Conservation (phyloP, 148 eudicot species). For the Chenopodium formosanum region DNA sequence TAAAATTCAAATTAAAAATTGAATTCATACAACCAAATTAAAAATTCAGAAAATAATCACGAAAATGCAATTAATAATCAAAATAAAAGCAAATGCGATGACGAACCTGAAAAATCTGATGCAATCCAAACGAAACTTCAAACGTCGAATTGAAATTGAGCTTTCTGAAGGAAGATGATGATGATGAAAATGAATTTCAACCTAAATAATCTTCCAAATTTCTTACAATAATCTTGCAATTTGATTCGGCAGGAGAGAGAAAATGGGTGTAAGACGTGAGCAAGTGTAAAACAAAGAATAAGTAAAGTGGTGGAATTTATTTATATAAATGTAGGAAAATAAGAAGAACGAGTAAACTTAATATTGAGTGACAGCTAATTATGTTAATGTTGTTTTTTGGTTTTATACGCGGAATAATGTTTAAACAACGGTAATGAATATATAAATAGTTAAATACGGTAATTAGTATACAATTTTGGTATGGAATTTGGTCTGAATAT, state of each 20-base stretch:
- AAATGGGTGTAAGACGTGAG: neutral
- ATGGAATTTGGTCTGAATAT: neutral
- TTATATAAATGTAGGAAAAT: neutral
- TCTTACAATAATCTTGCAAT: too few species aligned
- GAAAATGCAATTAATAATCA: neutral
- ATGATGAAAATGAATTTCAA: neutral
- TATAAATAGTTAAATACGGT: too few species aligned
- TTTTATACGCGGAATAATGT: neutral
- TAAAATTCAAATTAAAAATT: too few species aligned
- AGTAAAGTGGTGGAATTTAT: neutral
- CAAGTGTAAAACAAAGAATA: neutral
- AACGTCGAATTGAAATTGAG: neutral
- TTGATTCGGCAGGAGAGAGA: neutral
- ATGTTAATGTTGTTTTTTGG: neutral
- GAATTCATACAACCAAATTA: too few species aligned
- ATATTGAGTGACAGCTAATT: neutral
- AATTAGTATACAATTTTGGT: neutral
- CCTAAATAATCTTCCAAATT: too few species aligned
- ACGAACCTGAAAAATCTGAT: neutral
- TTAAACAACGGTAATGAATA: too few species aligned
- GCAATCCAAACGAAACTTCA: neutral
- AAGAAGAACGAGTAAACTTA: neutral
- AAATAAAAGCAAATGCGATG: neutral
- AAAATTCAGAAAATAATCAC: neutral
- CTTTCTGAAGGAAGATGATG: neutral